phyloP scores from a whole-genome alignment of 169 alveolate species.

The Plasmodium gonderi region DNA sequence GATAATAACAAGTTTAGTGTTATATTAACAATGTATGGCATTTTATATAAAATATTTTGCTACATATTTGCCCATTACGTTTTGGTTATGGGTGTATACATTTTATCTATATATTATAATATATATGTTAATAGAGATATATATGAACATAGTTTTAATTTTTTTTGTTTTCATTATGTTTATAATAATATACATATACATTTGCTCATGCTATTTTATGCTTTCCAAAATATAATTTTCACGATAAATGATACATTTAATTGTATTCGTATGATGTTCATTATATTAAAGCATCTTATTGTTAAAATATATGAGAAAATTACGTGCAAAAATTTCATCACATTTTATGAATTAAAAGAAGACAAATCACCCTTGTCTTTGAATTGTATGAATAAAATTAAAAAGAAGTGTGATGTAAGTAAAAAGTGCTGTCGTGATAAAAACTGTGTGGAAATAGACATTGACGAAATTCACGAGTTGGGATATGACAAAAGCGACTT shows the following conservation, averaged over 20 bases:
- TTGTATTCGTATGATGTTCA: constrained; percentile 44
- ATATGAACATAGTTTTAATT: constrained; percentile 47
- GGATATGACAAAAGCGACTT: constrained; percentile 40
- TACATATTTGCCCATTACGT: constrained; percentile 70
- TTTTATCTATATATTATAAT: constrained; percentile 41
- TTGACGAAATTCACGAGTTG: constrained; percentile 47
- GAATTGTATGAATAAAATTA: constrained; percentile 41
- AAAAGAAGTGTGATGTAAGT: constrained; percentile 18
- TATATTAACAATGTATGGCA: constrained; percentile 64
- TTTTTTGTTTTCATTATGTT: constrained; percentile 64
- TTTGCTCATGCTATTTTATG: constrained; percentile 60
- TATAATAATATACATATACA: constrained; percentile 57
- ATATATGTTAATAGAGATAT: constrained; percentile 48
- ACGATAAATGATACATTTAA: constrained; percentile 63
- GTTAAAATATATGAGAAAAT: constrained; percentile 59
- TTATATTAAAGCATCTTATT: constrained; percentile 38
- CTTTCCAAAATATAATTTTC: constrained; percentile 52
- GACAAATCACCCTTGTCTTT: constrained; percentile 48
- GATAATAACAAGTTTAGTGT: constrained; percentile 65
- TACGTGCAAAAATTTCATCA: constrained; percentile 63
- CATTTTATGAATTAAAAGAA: constrained; percentile 69
- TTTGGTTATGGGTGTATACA: constrained; percentile 61
- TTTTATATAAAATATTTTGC: constrained; percentile 58
- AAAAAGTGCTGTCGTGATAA: constrained; percentile 60
- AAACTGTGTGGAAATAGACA: constrained; percentile 67